Evolutionary conservation across 495 filamentous ascomycete species (phyloP), one percentile per base, ranked within the genome.

Genomic region (Neohortaea acidophila): DNA sequence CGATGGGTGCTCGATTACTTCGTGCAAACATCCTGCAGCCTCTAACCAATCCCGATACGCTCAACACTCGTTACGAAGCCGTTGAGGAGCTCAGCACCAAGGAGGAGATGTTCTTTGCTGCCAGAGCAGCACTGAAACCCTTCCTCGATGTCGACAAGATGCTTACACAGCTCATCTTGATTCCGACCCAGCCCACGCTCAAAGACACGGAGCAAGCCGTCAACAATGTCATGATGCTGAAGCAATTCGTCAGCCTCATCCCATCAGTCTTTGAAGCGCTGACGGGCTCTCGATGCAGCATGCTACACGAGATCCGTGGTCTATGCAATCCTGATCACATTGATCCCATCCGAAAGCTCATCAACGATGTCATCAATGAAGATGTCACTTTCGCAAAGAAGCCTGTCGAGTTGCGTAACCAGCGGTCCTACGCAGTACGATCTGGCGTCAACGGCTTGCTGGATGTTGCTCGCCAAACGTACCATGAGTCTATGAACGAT

Each of bases 341-440:
- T 27, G 61, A 59, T 15, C 63, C 65, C 3, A 64, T 86, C 2
- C 62, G 77, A 36, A 54, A 65, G 6, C 48, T 83, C 2, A 86
- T 96, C 38, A 61, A 72, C 33, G 56, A 62, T 20, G 75, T 73
- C 0, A 77, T 97, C 46, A 92, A 96, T 41, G 72, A 81, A 33
- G 79, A 89, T 55, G 77, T 81, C 1, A 68, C 66, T 2, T 92
- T 79, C 51, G 76, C 82, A 45, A 82, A 69, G 34, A 72, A 74
- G 27, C 82, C 89, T 2, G 67, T 96, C 8, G 89, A 93, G 43
- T 63, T 92, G 37, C 72, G 85, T 36, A 91, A 94, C 49, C 91
- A 97, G 56, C 67, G 89, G 33, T 84, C 82, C 10, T 94, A 92
- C 59, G 89, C 89, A 36, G 73, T 97, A 25, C 89, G 79, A 80